Conservation (phyloP, 768 basidiomycete genomes). For the Ramaria sp. region DNA sequence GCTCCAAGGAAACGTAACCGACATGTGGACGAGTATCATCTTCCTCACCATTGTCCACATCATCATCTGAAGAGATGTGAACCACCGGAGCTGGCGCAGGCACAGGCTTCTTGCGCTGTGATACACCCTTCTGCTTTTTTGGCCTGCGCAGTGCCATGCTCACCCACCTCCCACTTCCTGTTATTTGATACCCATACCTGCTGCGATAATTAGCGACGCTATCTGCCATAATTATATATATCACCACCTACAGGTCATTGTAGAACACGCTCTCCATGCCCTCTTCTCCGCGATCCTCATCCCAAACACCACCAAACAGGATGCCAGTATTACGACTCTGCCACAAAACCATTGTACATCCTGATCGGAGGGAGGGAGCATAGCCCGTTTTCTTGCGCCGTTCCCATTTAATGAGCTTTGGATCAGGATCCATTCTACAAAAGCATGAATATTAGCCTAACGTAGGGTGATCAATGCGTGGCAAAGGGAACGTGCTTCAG, state of each 20-base stretch:
- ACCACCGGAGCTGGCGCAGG: conserved; percentile 13
- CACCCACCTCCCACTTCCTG: conserved; percentile 69
- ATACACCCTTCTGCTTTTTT: conserved; percentile 33
- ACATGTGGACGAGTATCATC: neutral
- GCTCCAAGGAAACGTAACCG: neutral
- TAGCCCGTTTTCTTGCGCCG: conserved; percentile 67
- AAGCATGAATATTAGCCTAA: conserved; percentile 14
- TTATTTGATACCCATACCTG: conserved; percentile 71
- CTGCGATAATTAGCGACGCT: neutral
- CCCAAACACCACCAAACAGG: conserved; percentile 81
- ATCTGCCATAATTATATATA: neutral
- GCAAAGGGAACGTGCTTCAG: conserved; percentile 37
- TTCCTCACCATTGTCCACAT: conserved; percentile 18
- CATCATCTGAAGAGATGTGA: conserved; percentile 8
- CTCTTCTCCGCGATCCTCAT: conserved; percentile 81
- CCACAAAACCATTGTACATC: conserved; percentile 87
- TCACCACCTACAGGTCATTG: conserved; percentile 61
- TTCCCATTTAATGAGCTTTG: conserved; percentile 71
- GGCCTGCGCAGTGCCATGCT: conserved; percentile 59
- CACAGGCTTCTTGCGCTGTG: conserved; percentile 32
- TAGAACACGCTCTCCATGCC: conserved; percentile 76
- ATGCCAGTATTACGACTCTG: conserved; percentile 53
- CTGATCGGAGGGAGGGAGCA: conserved; percentile 61
- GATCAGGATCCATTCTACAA: conserved; percentile 28
- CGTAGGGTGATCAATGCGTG: conserved; percentile 4